Evolutionary conservation across 106 monocot genomes (phyloP).

Genomic region (Platanthera guangdongensis): DNA sequence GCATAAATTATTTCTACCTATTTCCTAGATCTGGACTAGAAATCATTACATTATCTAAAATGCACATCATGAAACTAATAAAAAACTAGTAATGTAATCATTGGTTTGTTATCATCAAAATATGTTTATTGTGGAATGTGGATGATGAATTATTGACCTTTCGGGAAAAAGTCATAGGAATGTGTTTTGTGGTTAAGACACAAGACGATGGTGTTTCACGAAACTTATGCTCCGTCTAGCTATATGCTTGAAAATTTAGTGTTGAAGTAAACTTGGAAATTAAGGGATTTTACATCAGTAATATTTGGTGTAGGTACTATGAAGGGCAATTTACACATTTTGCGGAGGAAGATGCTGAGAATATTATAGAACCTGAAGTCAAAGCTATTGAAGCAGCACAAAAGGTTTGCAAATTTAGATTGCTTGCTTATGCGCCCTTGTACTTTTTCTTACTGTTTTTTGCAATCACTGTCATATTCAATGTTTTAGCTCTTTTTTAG

Average conservation of each 20-base stretch:
- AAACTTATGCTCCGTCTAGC: background rate
- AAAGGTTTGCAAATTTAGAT: conserved; percentile 46
- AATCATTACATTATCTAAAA: no score
- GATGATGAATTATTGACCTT: no score
- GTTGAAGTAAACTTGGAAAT: background rate
- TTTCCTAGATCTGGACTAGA: no score
- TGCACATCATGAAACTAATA: no score
- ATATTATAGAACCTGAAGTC: conserved; percentile 31
- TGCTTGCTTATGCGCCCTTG: background rate
- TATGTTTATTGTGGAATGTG: no score
- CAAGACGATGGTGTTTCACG: no score
- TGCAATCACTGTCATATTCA: background rate
- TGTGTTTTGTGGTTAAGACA: no score
- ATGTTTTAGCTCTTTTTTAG: background rate
- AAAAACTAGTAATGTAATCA: no score
- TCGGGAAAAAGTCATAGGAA: no score
- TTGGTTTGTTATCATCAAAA: no score
- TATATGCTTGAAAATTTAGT: background rate
- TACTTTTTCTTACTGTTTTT: background rate
- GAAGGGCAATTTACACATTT: conserved; percentile 68
- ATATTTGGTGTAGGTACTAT: conserved; percentile 59
- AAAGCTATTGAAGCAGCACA: conserved; percentile 75
- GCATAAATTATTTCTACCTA: no score
- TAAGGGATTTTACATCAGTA: background rate
- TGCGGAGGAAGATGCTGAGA: conserved; percentile 47